Evolutionary conservation across 2,329 filamentous ascomycete species (phyloP).

Genomic region (Fusarium albidum): DNA sequence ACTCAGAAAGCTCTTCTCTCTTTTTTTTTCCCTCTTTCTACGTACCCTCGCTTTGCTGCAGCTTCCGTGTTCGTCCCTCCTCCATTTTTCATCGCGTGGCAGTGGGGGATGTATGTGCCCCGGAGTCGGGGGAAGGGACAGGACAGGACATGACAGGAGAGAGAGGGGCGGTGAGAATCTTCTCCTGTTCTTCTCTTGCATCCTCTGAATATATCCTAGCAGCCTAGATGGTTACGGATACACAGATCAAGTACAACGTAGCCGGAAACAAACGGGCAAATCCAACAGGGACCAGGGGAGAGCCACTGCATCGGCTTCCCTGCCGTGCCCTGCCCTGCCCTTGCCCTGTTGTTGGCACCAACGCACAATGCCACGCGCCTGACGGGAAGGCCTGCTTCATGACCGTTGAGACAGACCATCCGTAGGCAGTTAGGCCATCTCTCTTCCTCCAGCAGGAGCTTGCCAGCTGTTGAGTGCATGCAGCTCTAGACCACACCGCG

Average conservation of each 20-base stretch:
- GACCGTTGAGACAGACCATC: conserved; percentile 1
- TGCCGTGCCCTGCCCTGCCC: neutral
- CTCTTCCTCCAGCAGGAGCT: conserved; percentile 16
- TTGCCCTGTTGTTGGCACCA: conserved; percentile 10
- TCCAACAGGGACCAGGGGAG: conserved; percentile 1
- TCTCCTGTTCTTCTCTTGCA: neutral
- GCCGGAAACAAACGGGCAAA: conserved; percentile 7
- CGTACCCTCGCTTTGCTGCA: conserved; percentile 1
- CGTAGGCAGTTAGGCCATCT: too few species aligned
- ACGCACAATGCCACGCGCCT: conserved; percentile 20
- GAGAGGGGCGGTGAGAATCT: conserved; percentile 30
- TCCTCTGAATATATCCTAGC: too few species aligned
- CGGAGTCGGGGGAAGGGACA: neutral
- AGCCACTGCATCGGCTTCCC: conserved; percentile 7
- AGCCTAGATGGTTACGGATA: too few species aligned
- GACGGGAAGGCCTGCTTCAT: neutral
- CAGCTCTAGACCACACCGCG: conserved; percentile 29
- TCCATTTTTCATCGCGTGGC: conserved; percentile 18
- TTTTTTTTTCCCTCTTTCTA: neutral
- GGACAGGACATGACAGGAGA: too few species aligned
- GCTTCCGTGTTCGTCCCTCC: conserved; percentile 22
- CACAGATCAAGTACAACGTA: too few species aligned
- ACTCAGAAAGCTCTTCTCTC: neutral
- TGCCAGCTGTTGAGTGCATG: conserved; percentile 42
- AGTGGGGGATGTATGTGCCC: conserved; percentile 14